Percentiles rank a stretch among this genome's conserved stretches.
phyloP scores from a whole-genome alignment of 345 rosid genomes.

The Eucalyptus camaldulensis region DNA sequence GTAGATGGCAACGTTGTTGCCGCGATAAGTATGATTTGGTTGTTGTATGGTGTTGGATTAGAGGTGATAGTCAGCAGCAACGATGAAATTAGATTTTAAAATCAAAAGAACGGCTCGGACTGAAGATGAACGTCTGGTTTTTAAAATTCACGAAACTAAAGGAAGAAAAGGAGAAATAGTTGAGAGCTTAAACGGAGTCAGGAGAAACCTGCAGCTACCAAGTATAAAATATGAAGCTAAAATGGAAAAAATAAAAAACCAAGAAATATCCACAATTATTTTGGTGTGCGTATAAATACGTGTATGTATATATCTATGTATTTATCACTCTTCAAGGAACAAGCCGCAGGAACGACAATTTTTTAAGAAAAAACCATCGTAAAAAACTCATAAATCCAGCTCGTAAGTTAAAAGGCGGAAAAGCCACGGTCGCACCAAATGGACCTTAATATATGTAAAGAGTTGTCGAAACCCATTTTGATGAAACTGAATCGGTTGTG shows the following conservation, averaged over 20 bases:
- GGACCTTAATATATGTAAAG: not conserved
- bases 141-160: not conserved
- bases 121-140: not conserved
- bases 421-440: not conserved
- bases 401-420: not conserved
- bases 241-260: not conserved
- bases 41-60: not conserved
- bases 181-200: not conserved
- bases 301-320: not conserved
- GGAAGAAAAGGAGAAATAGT: not conserved
- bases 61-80: not conserved
- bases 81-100: not conserved
- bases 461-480: not conserved
- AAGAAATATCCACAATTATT: not conserved
- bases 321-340: not conserved
- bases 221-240: not conserved
- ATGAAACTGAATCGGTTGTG: not conserved
- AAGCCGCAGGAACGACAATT: not conserved
- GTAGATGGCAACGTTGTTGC: not conserved
- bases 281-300: not conserved
- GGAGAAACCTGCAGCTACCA: not conserved
- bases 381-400: not conserved
- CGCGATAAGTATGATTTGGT: not conserved
- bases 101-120: not conserved
- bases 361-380: not conserved